A percentile compares a stretch with the other conserved stretches of the same genome.
Conservation (phyloP, 768 basidiomycete species). For the Candolleomyces aberdarensis region DNA sequence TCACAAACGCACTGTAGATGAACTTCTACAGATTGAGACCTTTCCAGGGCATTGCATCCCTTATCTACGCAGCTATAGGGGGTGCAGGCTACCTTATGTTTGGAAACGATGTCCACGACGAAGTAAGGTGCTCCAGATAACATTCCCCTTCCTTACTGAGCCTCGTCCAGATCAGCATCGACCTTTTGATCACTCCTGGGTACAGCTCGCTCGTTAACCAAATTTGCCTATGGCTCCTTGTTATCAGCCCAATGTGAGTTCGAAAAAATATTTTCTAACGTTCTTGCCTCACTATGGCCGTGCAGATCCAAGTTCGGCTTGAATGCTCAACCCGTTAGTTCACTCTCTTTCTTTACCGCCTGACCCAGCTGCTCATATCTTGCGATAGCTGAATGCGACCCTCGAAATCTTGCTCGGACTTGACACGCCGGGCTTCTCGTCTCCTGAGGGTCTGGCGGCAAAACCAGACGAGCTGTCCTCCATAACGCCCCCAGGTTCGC, state of each 20-base stretch:
- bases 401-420: slow-evolving; percentile 76
- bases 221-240: slow-evolving; percentile 83
- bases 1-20: not conserved
- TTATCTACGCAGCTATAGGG: slow-evolving; percentile 65
- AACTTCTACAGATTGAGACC: not conserved
- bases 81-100: slow-evolving; percentile 92
- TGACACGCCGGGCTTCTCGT: slow-evolving; percentile 35
- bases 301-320: slow-evolving; percentile 84
- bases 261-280: not conserved
- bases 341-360: not conserved
- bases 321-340: slow-evolving; percentile 70
- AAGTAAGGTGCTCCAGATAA: slow-evolving; percentile 44
- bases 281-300: slow-evolving; percentile 10
- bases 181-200: slow-evolving; percentile 69
- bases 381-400: slow-evolving; percentile 68
- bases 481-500: slow-evolving; percentile 21
- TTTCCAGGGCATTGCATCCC: slow-evolving; percentile 56
- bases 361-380: not conserved
- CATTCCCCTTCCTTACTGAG: not conserved
- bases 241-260: slow-evolving; percentile 68
- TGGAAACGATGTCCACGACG: slow-evolving; percentile 73
- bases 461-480: slow-evolving; percentile 30
- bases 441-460: slow-evolving; percentile 36
- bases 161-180: slow-evolving; percentile 68
- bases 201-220: slow-evolving; percentile 72